Base-by-base conservation (phyloP, 1,284 basidiomycete genomes). In the Cutaneotrichosporon sp. region DNA sequence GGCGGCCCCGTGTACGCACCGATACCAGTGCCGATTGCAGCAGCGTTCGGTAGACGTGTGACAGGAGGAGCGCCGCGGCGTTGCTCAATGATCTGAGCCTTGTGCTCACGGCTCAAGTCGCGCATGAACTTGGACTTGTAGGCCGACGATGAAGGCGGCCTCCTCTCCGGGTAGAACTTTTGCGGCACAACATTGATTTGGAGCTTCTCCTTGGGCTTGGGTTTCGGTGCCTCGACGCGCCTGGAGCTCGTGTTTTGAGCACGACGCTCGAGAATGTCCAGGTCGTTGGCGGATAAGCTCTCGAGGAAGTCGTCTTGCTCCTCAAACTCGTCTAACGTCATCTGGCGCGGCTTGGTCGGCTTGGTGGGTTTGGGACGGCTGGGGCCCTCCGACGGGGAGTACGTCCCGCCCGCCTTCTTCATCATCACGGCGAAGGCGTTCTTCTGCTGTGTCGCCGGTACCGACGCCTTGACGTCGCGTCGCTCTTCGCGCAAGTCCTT, bases 351-450 rank as follows among this genome's bases (percentile, higher is more conserved):
- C 49, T 66, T 66, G 7, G 64, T 18, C 3, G 64, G 60, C 58
- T 64, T 64, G 1, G 47, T 10, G 0, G 46, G 30, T 16, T 31
- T 56, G 22, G 64, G 31, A 10, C 59, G 26, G 16, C 49, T 31
- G 0, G 62, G 22, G 4, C 31, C 57, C 10, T 52, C 36, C 1
- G 66, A 57, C 5, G 69, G 56, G 6, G 60, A 30, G 50, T 70
- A 64, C 7, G 53, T 60, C 10, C 66, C 67, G 5, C 72, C 73
- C 21, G 78, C 73, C 16, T 71, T 69, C 34, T 71, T 72, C 79
- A 80, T 80, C 76, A 80, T 73, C 62, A 75, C 71, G 10, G 72
- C 70, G 59, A 81, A 80, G 5, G 78, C 80, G 65, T 81, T 74
- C 65, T 71, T 72, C n/a, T 38, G 38, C 26, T 46, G 34, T 5